Conservation (phyloP, 164 flowering plant species). For the Chimonanthus praecox region DNA sequence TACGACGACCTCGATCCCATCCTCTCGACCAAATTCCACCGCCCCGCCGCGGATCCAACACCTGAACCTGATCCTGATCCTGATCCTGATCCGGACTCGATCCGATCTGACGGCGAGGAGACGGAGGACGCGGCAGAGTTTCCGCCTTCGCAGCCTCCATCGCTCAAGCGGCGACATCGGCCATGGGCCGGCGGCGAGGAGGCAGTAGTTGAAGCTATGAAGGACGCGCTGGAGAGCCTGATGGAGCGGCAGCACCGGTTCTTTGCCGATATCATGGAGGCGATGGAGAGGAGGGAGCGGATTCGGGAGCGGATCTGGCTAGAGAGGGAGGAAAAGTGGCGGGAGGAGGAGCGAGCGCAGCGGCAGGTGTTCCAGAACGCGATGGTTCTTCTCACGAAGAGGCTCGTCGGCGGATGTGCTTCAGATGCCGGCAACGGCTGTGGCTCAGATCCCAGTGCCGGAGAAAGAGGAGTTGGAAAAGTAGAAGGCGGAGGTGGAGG, state of each 20-base stretch:
- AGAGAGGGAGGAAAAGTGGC: conserved; percentile 11
- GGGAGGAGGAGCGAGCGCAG: conserved; percentile 9
- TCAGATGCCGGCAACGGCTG: background rate
- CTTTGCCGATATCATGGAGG: conserved; percentile 2
- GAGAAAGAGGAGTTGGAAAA: background rate
- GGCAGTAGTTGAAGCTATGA: background rate
- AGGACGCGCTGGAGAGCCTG: conserved; percentile 11
- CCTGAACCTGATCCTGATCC: background rate
- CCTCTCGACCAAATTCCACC: conserved; percentile 1
- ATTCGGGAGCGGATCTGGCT: conserved; percentile 1
- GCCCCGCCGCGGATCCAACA: background rate
- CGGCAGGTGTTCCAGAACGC: conserved; percentile 9
- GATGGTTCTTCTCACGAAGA: conserved; percentile 4
- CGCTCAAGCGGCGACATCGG: conserved; percentile 1
- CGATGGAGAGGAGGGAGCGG: conserved; percentile 9
- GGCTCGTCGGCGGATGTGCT: background rate
- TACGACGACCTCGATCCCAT: conserved; percentile 11
- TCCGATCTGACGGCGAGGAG: conserved; percentile 6
- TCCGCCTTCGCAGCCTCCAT: background rate
- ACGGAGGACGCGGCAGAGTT: conserved; percentile 5
- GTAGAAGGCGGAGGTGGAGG: background rate
- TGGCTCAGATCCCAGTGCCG: background rate
- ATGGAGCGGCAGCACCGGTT: conserved; percentile 4
- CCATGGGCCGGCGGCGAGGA: background rate
- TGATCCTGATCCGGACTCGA: background rate